These are phyloP conservation scores for Protomyces inouyei DNA, from an alignment of 1,139 yeast species.

Conservation along the genomic window DNA sequence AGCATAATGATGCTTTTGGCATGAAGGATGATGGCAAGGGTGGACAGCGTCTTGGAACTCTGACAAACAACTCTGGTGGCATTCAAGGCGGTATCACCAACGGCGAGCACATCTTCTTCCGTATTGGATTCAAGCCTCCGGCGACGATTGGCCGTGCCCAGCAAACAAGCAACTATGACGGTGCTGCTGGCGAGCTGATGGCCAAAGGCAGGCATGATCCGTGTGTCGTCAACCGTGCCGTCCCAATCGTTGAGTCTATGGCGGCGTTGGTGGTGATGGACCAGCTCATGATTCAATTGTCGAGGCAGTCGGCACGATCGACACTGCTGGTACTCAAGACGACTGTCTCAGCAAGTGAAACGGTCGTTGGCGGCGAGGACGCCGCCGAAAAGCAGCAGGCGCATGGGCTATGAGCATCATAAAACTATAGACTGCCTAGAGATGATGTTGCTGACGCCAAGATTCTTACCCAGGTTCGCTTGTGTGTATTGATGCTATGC, in stretches of 20 bases:
- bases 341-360: conserved; percentile 4
- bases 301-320: conserved; percentile 57
- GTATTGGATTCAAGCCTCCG: conserved; percentile 95
- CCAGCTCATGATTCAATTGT: conserved; percentile 73
- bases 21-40: conserved; percentile 33
- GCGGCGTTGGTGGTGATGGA: conserved; percentile 89
- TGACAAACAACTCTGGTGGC: conserved; percentile 92
- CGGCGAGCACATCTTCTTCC: conserved; percentile 90
- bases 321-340: conserved; percentile 28
- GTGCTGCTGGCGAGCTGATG: conserved; percentile 76
- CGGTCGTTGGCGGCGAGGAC: conserved; percentile 14
- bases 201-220: conserved; percentile 99
- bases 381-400: not conserved
- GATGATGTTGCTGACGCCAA: too few species aligned
- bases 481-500: too few species aligned
- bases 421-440: too few species aligned
- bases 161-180: conserved; percentile 79
- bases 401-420: too few species aligned
- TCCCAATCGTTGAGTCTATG: conserved; percentile 98
- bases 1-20: conserved; percentile 81
- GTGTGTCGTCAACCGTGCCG: conserved; percentile 96
- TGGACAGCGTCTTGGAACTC: conserved; percentile 58
- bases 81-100: conserved; percentile 96
- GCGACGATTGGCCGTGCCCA: conserved; percentile 96
- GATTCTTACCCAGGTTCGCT: too few species aligned